phyloP scores from a whole-genome alignment of 805 yeast genomes.

The Tetrapisispora namnaoensis region DNA sequence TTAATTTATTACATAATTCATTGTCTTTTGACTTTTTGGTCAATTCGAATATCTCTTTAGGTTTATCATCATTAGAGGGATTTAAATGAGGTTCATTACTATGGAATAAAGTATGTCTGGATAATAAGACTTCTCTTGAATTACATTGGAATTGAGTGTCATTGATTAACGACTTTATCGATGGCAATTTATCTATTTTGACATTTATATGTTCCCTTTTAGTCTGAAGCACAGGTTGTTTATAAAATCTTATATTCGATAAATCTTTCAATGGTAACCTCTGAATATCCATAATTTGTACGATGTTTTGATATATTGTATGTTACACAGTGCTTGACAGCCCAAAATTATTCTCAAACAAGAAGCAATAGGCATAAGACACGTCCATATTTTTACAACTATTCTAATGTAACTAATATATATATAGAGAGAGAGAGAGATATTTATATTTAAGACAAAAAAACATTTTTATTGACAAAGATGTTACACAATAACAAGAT shows the following conservation, averaged over 20 bases:
- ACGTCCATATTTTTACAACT: too few species aligned
- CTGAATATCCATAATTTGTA: slow-evolving; percentile 1
- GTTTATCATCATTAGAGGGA: neutral
- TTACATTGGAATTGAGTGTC: neutral
- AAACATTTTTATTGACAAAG: too few species aligned
- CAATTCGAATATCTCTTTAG: neutral
- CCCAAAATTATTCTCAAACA: too few species aligned
- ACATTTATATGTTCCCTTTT: neutral
- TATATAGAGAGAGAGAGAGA: too few species aligned
- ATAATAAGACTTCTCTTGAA: neutral
- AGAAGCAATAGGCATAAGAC: too few species aligned
- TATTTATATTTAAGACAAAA: too few species aligned
- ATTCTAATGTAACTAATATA: too few species aligned
- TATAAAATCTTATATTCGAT: slow-evolving; percentile 20
- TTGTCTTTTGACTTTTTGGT: neutral
- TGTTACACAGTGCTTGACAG: too few species aligned
- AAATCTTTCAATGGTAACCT: slow-evolving; percentile 23
- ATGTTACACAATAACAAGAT: too few species aligned
- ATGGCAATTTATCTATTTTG: slow-evolving; percentile 7
- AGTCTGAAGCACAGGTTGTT: slow-evolving; percentile 5
- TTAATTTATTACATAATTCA: slow-evolving; percentile 28
- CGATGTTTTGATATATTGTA: too few species aligned
- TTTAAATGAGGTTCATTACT: neutral
- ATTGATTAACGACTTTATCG: slow-evolving; percentile 14
- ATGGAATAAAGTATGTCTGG: neutral